phyloP scores from a whole-genome alignment of 2,329 filamentous ascomycete genomes.

The Pseudogymnoascus sp. region DNA sequence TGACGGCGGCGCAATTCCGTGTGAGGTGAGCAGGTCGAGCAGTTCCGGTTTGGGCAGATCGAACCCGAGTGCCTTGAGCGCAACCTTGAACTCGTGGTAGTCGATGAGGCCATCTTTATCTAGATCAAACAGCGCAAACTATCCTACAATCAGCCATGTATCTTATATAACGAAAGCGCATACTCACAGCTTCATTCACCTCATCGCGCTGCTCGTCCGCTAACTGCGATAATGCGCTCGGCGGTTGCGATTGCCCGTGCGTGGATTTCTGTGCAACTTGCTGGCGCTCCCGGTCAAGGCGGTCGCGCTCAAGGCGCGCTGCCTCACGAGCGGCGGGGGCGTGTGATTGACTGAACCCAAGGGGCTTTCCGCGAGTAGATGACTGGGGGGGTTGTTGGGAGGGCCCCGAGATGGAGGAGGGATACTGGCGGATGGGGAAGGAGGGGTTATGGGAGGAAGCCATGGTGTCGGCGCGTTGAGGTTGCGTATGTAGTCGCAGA shows the following conservation, averaged over 20 bases:
- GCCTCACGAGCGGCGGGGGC: constrained; percentile 25
- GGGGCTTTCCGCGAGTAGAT: constrained; percentile 36
- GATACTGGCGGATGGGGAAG: constrained; percentile 37
- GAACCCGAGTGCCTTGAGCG: constrained; percentile 90
- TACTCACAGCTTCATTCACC: constrained; percentile 81
- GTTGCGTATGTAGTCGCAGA: background rate
- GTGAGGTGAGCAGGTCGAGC: constrained; percentile 68
- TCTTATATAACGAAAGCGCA: background rate
- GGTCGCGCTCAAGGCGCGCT: constrained; percentile 33
- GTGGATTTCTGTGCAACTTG: constrained; percentile 10
- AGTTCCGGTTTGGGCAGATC: constrained; percentile 82
- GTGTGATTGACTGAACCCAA: constrained; percentile 21
- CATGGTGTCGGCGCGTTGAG: constrained; percentile 19
- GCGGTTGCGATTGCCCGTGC: constrained; percentile 28
- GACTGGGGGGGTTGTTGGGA: constrained; percentile 39
- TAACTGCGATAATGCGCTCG: constrained; percentile 37
- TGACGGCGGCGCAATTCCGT: constrained; percentile 63
- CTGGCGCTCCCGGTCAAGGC: constrained; percentile 26
- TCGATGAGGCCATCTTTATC: constrained; percentile 92
- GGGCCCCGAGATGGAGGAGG: constrained; percentile 31
- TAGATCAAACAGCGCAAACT: constrained; percentile 95
- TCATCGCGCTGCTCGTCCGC: constrained; percentile 87
- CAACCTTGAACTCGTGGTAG: constrained; percentile 97
- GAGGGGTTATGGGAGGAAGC: constrained; percentile 44
- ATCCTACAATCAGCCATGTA: background rate